phyloP scores from a whole-genome alignment of 1,284 basidiomycete genomes.

The Sparassis latifolia region DNA sequence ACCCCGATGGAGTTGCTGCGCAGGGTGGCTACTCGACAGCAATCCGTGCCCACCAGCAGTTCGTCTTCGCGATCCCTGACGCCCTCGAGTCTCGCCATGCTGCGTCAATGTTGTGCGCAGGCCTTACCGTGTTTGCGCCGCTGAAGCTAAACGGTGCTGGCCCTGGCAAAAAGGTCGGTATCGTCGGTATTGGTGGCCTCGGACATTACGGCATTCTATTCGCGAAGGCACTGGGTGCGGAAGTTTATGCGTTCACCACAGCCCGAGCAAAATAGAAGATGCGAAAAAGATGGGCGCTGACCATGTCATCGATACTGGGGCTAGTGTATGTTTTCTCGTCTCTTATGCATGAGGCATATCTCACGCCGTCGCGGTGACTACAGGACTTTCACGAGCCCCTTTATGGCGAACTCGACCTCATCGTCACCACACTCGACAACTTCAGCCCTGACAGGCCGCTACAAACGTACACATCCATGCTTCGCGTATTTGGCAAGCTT shows the following conservation, averaged over 20 bases:
- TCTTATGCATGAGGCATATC: background rate
- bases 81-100: slow-evolving; percentile 43
- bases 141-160: slow-evolving; percentile 52
- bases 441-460: slow-evolving; percentile 16
- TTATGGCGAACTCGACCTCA: slow-evolving; percentile 46
- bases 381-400: slow-evolving; percentile 36
- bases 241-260: slow-evolving; percentile 62
- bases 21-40: slow-evolving; percentile 60
- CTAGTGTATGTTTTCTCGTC: slow-evolving; percentile 18
- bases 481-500: slow-evolving; percentile 45
- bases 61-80: slow-evolving; percentile 64
- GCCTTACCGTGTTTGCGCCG: slow-evolving; percentile 61
- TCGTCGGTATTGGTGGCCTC: slow-evolving; percentile 59
- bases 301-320: slow-evolving; percentile 37
- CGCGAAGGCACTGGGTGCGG: slow-evolving; percentile 26
- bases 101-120: slow-evolving; percentile 52
- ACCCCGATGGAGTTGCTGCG: slow-evolving; percentile 45
- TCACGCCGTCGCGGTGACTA: no score
- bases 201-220: slow-evolving; percentile 20
- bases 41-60: slow-evolving; percentile 58
- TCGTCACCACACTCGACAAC: slow-evolving; percentile 43
- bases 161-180: slow-evolving; percentile 57
- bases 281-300: slow-evolving; percentile 54
- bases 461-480: slow-evolving; percentile 33
- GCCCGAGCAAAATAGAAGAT: slow-evolving; percentile 50